Base-by-base conservation (phyloP, 1,284 basidiomycete genomes). In the Microbotryum scabiosae region DNA sequence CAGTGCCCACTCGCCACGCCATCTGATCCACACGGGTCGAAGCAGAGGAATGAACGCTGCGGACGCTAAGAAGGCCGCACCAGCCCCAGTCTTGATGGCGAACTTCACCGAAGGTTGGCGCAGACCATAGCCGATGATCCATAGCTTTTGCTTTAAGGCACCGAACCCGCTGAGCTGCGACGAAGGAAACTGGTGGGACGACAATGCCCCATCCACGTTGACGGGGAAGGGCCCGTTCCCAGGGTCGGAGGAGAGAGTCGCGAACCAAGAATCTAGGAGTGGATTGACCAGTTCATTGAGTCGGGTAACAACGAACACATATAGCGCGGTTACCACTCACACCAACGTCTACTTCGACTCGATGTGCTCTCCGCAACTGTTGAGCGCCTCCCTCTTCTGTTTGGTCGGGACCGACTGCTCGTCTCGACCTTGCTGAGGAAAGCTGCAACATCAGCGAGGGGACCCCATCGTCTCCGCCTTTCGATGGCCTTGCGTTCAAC, bases 1-100 rank as follows among this genome's bases (percentile, higher is more conserved):
- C 69, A 97, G 76, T 2, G 91, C 91, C 93, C 93, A 97, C 74
- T 97, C 90, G 46, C 91, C 91, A 70, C 85, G 82, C 71, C 86
- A 92, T 56, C 83, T 82, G 41, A 88, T 78, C 72, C 96, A 97
- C 6, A 84, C 77, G 2, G 85, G 85, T 28, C 2, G 85, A 80
- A 60, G 54, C 4, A 21, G 25, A 10, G 61, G 57, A 44, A 63
- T 54, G 55, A 66, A 66, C 12, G 56, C 59, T 7, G 53, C 30
- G 8, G 56, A 25, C 20, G 56, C 60, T 14, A 69, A 69, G 64
- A 73, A 44, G 66, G 75, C 72, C 8, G 75, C 75, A 4, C 78
- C 80, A 1, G 78, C 54, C 2, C 79, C 92, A 1, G 86, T 85
- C 74, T 96, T 96, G 77, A 96, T 80, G 0, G 90, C 87, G 75